Conservation (phyloP, 352 stramenopile species). For the Peronospora farinosa region DNA sequence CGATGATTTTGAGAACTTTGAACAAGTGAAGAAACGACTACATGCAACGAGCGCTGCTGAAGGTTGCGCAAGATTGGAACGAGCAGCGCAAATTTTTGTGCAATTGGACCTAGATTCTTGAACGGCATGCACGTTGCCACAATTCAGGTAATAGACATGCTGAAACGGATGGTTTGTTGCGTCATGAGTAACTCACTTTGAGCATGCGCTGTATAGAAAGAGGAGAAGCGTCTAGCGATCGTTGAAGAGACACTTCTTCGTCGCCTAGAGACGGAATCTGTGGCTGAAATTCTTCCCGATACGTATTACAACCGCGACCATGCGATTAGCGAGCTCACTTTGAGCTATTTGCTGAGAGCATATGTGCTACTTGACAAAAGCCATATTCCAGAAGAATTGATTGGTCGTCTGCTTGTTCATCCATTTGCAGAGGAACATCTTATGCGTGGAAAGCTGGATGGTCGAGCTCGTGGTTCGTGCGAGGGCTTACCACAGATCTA, state of each 20-base stretch:
- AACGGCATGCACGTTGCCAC: conserved; percentile 57
- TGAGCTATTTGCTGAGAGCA: conserved; percentile 67
- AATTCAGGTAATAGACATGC: conserved; percentile 46
- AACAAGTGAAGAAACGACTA: conserved; percentile 35
- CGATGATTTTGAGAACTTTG: conserved; percentile 72
- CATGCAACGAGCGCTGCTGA: conserved; percentile 40
- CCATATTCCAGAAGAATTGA: conserved; percentile 77
- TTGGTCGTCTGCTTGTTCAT: conserved; percentile 62
- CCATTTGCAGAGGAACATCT: conserved; percentile 76
- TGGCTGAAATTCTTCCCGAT: conserved; percentile 81
- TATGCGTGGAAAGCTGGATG: conserved; percentile 72
- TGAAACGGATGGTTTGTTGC: not conserved
- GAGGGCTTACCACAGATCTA: conserved; percentile 71
- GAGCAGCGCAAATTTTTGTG: conserved; percentile 65
- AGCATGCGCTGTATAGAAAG: conserved; percentile 27
- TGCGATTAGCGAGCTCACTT: conserved; percentile 45
- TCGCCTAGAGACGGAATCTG: conserved; percentile 78
- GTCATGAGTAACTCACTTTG: conserved; percentile 3
- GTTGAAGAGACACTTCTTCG: conserved; percentile 69
- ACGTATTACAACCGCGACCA: conserved; percentile 85
- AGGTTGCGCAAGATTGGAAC: conserved; percentile 66
- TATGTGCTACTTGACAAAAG: conserved; percentile 76
- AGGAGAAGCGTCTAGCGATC: conserved; percentile 60
- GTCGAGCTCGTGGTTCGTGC: conserved; percentile 61
- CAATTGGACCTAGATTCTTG: conserved; percentile 67